Evolutionary conservation across 805 yeast genomes (phyloP).

Genomic region (Starmerella floris): DNA sequence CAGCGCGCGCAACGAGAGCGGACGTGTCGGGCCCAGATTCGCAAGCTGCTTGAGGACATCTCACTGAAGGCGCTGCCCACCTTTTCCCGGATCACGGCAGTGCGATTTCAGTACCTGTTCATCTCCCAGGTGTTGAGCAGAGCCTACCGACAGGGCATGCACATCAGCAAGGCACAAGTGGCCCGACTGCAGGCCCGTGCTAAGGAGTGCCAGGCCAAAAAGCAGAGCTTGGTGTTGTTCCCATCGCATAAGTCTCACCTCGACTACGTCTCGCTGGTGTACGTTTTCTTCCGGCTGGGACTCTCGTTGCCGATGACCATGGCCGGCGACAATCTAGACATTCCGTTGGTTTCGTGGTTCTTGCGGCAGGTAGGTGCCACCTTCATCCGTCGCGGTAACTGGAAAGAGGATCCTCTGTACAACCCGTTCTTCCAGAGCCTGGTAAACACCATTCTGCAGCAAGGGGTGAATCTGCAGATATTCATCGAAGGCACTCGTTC

Average conservation of each 20-base stretch:
- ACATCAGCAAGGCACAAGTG: constrained; percentile 28
- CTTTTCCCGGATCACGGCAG: constrained; percentile 24
- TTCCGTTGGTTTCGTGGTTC: constrained; percentile 40
- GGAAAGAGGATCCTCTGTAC: constrained; percentile 32
- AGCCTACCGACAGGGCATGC: constrained; percentile 33
- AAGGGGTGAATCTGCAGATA: constrained; percentile 43
- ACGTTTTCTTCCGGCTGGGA: constrained; percentile 40
- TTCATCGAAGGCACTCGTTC: constrained; percentile 57
- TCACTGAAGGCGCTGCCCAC: constrained; percentile 27
- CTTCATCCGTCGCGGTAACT: constrained; percentile 41
- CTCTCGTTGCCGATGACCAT: constrained; percentile 43
- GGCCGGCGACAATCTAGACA: constrained; percentile 55
- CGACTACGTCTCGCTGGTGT: constrained; percentile 46
- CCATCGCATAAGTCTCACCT: constrained; percentile 54
- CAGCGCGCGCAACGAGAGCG: constrained; percentile 22
- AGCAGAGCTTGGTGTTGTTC: constrained; percentile 33
- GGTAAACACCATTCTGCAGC: constrained; percentile 36
- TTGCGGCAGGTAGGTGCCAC: constrained; percentile 43
- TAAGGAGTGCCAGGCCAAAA: constrained; percentile 25
- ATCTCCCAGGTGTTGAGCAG: constrained; percentile 30
- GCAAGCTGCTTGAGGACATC: constrained; percentile 23
- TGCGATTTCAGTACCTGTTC: constrained; percentile 27
- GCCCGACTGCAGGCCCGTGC: constrained; percentile 27
- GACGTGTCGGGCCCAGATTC: constrained; percentile 25
- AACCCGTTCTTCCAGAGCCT: constrained; percentile 32